Evolutionary conservation across 352 stramenopile genomes (phyloP).

Genomic region (Pythium periplocum): DNA sequence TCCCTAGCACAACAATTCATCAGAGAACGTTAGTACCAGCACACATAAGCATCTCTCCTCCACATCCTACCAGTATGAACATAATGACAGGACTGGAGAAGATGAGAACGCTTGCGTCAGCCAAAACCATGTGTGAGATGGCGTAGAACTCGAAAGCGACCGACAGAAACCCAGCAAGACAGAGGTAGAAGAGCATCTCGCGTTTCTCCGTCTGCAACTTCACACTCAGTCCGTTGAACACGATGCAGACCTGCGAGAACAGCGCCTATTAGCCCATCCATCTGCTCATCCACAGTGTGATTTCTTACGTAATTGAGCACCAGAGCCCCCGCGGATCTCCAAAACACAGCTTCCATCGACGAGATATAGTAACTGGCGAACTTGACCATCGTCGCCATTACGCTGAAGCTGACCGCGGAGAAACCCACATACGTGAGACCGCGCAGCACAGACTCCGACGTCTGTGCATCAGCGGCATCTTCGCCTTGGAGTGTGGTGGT

Average conservation of each 20-base stretch:
- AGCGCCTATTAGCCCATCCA: not conserved
- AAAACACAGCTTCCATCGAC: too few species aligned
- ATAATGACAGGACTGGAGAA: slow-evolving; percentile 72
- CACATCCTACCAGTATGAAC: slow-evolving; percentile 48
- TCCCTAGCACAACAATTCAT: not conserved
- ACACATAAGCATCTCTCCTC: too few species aligned
- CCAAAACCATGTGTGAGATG: slow-evolving; percentile 73
- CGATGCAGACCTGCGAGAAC: not conserved
- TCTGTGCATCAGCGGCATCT: too few species aligned
- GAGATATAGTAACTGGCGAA: too few species aligned
- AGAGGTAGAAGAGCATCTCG: slow-evolving; percentile 58
- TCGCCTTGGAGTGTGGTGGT: too few species aligned
- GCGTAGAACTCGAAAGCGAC: slow-evolving; percentile 77
- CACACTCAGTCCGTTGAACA: not conserved
- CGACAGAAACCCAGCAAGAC: slow-evolving; percentile 57
- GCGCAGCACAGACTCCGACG: too few species aligned
- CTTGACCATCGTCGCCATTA: too few species aligned
- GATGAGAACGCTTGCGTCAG: slow-evolving; percentile 64
- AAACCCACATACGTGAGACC: too few species aligned
- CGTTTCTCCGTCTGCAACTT: slow-evolving; percentile 26
- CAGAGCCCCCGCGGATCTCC: too few species aligned
- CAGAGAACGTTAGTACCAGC: not conserved
- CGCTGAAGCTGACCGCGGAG: too few species aligned
- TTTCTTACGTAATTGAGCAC: not conserved
- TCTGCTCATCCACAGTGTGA: not conserved